Evolutionary conservation across 768 basidiomycete species (phyloP).

Genomic region (Leccinum sublutescens): DNA sequence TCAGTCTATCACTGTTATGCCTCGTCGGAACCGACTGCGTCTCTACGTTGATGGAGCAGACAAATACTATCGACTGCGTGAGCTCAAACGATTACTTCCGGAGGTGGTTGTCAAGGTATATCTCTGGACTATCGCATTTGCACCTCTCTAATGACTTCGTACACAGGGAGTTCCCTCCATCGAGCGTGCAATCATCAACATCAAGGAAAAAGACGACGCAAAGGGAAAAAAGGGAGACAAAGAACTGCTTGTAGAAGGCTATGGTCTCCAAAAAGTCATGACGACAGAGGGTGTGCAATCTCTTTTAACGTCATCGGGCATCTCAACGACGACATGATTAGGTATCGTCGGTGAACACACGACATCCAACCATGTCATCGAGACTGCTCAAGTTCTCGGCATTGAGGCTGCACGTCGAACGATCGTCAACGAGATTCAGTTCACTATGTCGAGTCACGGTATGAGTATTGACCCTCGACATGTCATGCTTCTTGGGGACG

Average conservation of each 20-base stretch:
- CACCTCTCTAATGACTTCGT: background rate
- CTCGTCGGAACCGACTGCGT: constrained; percentile 69
- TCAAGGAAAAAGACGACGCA: constrained; percentile 82
- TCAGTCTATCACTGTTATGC: constrained; percentile 77
- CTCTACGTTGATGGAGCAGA: constrained; percentile 77
- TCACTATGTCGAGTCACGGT: constrained; percentile 95
- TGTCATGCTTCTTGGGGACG: constrained; percentile 96
- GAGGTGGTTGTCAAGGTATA: constrained; percentile 87
- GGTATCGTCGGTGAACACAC: constrained; percentile 93
- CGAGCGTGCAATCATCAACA: constrained; percentile 92
- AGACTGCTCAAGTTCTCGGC: constrained; percentile 92
- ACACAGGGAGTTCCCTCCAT: constrained; percentile 79
- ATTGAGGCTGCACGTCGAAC: constrained; percentile 95
- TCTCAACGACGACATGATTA: constrained; percentile 29
- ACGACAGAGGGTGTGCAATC: constrained; percentile 76
- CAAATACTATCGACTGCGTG: constrained; percentile 81
- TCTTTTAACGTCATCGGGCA: background rate
- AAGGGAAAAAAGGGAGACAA: constrained; percentile 85
- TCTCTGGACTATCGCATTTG: background rate
- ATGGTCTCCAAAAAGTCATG: constrained; percentile 97
- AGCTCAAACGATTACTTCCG: constrained; percentile 79
- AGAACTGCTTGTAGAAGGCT: constrained; percentile 93
- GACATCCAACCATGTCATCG: constrained; percentile 96
- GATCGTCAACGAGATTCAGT: constrained; percentile 96
- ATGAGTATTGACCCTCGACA: constrained; percentile 99